Evolutionary conservation across 2,329 filamentous ascomycete species (phyloP).

Genomic region (Orbilia blumenaviensis): DNA sequence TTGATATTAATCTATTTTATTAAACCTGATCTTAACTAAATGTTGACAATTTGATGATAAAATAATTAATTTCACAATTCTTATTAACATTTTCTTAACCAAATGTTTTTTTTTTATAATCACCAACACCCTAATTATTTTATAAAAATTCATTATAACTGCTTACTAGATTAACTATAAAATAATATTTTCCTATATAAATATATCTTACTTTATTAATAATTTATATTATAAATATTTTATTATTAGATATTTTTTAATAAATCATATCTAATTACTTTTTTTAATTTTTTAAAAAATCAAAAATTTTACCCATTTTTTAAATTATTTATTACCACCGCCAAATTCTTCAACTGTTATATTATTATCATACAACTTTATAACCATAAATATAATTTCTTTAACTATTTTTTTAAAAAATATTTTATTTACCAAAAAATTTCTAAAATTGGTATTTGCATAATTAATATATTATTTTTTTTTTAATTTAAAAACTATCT

Average conservation of each 20-base stretch:
- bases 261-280: not conserved
- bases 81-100: not conserved
- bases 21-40: not conserved
- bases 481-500: not conserved
- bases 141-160: not conserved
- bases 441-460: not conserved
- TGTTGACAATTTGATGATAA: not conserved
- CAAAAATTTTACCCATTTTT: not conserved
- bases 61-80: not conserved
- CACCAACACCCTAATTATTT: not conserved
- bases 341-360: not conserved
- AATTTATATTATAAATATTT: not conserved
- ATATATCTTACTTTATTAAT: not conserved
- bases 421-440: not conserved
- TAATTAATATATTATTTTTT: not conserved
- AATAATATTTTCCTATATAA: not conserved
- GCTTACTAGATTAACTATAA: not conserved
- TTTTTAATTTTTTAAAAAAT: not conserved
- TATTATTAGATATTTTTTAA: not conserved
- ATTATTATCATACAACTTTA: not conserved
- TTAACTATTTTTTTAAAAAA: not conserved
- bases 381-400: not conserved
- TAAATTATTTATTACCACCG: not conserved
- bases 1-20: not conserved
- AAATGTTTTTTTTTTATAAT: not conserved